Conservation (phyloP, 73 alveolate genomes). For the Tetrahymena thermophila region DNA sequence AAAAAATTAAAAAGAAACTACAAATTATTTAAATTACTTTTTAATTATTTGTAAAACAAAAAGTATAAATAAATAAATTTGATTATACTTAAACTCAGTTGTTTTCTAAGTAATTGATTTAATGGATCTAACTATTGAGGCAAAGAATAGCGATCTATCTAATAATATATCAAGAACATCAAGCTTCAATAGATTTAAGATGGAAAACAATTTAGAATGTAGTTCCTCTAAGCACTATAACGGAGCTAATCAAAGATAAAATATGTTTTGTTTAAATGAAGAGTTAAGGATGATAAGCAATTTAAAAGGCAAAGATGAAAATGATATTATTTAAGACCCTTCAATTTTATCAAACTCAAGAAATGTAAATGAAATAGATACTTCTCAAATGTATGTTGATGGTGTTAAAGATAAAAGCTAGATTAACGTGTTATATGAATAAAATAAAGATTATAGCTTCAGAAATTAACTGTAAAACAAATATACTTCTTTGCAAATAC, state of each 20-base stretch:
- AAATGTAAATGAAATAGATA: neutral
- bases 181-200: neutral
- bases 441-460: neutral
- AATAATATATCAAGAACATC: neutral
- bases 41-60: too few relatives aligned
- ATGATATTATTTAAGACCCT: neutral
- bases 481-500: neutral
- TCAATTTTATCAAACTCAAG: neutral
- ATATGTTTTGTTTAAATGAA: neutral
- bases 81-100: too few relatives aligned
- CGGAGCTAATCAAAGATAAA: neutral
- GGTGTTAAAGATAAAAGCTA: neutral
- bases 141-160: neutral
- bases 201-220: neutral
- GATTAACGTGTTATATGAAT: neutral
- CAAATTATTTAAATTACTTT: neutral
- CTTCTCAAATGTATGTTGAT: neutral
- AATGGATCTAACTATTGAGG: neutral
- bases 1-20: neutral
- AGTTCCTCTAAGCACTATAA: neutral
- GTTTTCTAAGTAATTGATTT: too few relatives aligned
- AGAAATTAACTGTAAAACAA: neutral
- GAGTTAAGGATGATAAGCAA: neutral
- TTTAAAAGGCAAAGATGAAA: neutral
- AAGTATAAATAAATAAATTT: too few relatives aligned